Evolutionary conservation across 805 yeast genomes (phyloP), one percentile per base, ranked within the genome.

Genomic region (Yamadazyma sp.): DNA sequence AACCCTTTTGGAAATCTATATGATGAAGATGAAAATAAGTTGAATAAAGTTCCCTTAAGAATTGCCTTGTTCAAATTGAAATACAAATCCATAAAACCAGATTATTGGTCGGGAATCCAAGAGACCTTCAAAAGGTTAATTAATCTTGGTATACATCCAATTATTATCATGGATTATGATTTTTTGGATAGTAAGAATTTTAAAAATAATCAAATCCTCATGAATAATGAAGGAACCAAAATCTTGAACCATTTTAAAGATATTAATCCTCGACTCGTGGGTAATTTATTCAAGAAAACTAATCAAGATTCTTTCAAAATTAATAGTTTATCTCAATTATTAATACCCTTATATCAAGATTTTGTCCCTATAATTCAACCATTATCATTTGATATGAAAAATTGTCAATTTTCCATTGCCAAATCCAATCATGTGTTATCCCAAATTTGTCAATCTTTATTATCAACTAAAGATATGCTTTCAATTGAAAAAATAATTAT

Each of bases 401-500:
- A 46, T 4, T 44, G 55, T 4, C 14, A 18, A n/a, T 70, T 64
- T 31, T 52, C 46, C 28, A 49, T 62, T 28, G 39, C 53, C 4
- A 39, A 44, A 7, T 38, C 52, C 7, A 49, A 55, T 33, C 40
- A 49, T n/a, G 48, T 65, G 5, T 39, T 67, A 21, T 43, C 37
- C 29, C 43, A 47, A 10, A 34, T 65, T 4, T 49, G 61, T 30
- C 32, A 56, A 5, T 39, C 55, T 22, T 41, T 65, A 14, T 36
- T 60, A 22, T 43, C 52, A 4, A 22, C 32, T 40, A 51, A 13
- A 40, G 61, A 62, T 31, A 44, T 69, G 18, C 54, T 69, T n/a
- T 66, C 80, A 0, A 73, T 93, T 27, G 98, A 93, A 44, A 93
- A 93, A 47, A 60, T 91, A 19, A 75, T 91, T 6, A 78, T 81